Base-by-base conservation (phyloP, 2,329 filamentous ascomycete species). In the Colletotrichum sansevieriae region DNA sequence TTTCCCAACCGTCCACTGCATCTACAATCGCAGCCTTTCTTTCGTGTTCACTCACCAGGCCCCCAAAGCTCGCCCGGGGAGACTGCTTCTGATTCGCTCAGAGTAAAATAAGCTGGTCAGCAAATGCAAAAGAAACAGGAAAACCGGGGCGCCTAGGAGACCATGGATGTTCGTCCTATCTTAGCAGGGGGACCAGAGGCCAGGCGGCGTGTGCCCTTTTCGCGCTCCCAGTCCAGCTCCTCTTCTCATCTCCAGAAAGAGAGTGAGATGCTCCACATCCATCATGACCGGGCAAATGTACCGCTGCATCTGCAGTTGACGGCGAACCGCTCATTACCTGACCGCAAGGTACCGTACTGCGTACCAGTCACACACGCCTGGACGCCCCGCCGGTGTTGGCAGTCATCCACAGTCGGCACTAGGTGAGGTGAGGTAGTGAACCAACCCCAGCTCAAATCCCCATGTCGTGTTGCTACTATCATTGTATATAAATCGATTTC, bases 401-500 rank as follows among this genome's bases (percentile, higher is more conserved):
- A 51, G 49, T 47, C 69, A 59, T 67, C 64, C 60, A 68, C 63
- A 72, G 66, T 65, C 68, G 65, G 49, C 47, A 62, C 63, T 54
- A 54, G 18, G 18, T 18, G 18, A 54, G 25, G 29, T 51, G 54
- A 68, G 47, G 41, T 65, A 59, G 65, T 55, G 61, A 47, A 66
- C 56, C 55, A 51, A 49, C 49, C 49, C 49, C 67, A 55, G 59
- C 20, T 49, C 25, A 11, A 46, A 41, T 66, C 51, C 62, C 62
- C 56, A 61, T 69, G 66, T 66, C 63, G 66, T 58, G 57, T 59
- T 68, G 57, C 46, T 54, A 41, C 46, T 65, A 64, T 72, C 57
- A 73, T 72, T 76, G 80, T 86, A 87, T 87, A 86, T 85, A 87
- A 84, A 75, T 78, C 76, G 72, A 74, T 78, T 77, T 78, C 77